Evolutionary conservation across 257 asterid genomes (phyloP).

Genomic region (Solanum gracilifrons): DNA sequence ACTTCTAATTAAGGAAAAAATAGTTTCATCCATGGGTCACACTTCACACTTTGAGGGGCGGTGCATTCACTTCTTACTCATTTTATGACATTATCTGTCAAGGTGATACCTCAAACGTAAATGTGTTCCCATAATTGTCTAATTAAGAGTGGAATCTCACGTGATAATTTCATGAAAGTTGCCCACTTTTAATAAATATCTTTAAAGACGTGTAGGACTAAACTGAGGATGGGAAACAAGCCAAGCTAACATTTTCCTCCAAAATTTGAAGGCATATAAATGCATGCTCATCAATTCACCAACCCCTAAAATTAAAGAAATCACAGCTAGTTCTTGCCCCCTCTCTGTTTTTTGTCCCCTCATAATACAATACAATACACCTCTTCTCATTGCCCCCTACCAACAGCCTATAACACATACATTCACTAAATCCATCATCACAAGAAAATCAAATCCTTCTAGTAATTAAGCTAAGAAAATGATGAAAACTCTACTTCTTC

Average conservation of each 20-base stretch:
- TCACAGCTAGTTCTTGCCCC: neutral
- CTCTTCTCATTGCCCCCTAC: neutral
- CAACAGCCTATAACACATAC: neutral
- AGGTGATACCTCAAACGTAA: neutral
- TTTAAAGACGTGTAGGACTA: neutral
- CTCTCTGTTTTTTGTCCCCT: neutral
- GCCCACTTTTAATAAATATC: neutral
- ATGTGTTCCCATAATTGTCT: neutral
- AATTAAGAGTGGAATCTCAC: neutral
- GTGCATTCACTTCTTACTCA: neutral
- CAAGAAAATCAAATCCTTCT: neutral
- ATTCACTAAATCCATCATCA: neutral
- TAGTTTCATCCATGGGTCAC: neutral
- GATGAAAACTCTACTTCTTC: neutral
- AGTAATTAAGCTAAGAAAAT: neutral
- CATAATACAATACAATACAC: neutral
- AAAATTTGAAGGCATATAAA: neutral
- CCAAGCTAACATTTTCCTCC: neutral
- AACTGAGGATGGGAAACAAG: neutral
- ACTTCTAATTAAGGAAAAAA: too few relatives aligned
- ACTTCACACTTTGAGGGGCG: neutral
- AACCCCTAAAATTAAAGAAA: neutral
- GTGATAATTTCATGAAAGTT: neutral
- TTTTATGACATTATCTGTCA: neutral
- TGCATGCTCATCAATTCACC: neutral